Evolutionary conservation across 169 alveolate genomes (phyloP), one percentile per base, ranked within the genome.

Genomic region (Perkinsus olseni): DNA sequence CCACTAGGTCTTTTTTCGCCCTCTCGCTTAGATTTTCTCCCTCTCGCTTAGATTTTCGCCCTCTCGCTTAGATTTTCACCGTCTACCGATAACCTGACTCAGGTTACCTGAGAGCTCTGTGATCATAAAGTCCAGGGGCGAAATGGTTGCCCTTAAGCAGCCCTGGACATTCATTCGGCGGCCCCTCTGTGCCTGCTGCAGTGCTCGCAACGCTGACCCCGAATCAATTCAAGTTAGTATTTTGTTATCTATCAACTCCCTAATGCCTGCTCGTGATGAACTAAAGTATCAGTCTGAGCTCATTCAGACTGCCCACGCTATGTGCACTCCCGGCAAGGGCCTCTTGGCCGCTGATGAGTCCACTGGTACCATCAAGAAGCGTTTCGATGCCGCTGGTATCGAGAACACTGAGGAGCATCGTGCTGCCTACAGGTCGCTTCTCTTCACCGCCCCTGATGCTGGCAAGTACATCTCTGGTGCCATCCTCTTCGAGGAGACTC

Each of bases 331-430:
- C 39, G 99, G 99, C 92, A 98, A 98, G 96, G 99, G 99, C 50
- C 97, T 99, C 93, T 96, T 99, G 62, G 99, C 99, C 37, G 99
- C 99, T 38, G 99, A 99, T 95, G 99, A 99, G 97, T 98, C 99
- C 39, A 98, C 99, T 39, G 99, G 99, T 93, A 98, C 99, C 74
- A 97, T 97, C 91, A 99, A 99, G 95, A 98, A 98, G 95, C 96
- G 99, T 92, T 99, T 99, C 95, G 98, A 96, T 40, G 94, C 95
- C 50, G 98, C 98, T 11, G 96, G 97, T 37, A 97, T 99, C 39
- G 99, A 98, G 95, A 99, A 99, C 96, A 98, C 98, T 24, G 99
- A 98, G 93, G 99, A 96, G 93, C 97, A 99, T 95, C 97, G 99
- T 94, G 98, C 99, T 74, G 98, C 98, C 48, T 99, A 98, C 96